A percentile compares a stretch with the other conserved stretches of the same genome.
Evolutionary conservation across 345 rosid species (phyloP).

Genomic region (Eucalyptus dawsonii): DNA sequence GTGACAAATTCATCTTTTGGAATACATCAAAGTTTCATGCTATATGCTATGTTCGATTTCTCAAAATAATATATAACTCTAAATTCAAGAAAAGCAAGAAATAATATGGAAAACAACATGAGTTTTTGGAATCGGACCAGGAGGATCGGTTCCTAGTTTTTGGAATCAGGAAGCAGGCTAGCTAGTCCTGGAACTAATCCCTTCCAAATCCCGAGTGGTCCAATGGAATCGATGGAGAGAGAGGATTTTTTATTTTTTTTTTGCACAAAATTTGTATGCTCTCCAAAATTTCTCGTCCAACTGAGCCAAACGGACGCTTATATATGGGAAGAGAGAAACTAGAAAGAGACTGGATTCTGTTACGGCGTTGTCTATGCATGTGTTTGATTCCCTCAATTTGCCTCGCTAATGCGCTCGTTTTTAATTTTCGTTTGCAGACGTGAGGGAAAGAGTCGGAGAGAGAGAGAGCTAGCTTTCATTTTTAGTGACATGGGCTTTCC

Average conservation of each 20-base stretch:
- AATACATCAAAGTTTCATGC: background rate
- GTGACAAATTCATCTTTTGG: background rate
- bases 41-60: background rate
- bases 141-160: no score
- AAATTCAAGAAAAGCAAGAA: no score
- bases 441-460: background rate
- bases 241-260: background rate
- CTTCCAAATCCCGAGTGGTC: fast-evolving
- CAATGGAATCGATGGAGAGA: no score
- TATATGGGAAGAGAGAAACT: background rate
- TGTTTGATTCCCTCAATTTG: background rate
- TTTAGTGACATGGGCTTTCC: background rate
- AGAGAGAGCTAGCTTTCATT: background rate
- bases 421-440: background rate
- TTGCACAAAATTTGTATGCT: background rate
- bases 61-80: background rate
- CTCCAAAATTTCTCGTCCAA: background rate
- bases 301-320: background rate
- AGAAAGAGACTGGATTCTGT: background rate
- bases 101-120: no score
- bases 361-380: background rate
- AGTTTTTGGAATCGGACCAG: fast-evolving
- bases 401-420: background rate
- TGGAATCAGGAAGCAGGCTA: background rate
- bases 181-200: background rate